Conservation (phyloP, 2,329 filamentous ascomycete species). For the Colletotrichum sojae region DNA sequence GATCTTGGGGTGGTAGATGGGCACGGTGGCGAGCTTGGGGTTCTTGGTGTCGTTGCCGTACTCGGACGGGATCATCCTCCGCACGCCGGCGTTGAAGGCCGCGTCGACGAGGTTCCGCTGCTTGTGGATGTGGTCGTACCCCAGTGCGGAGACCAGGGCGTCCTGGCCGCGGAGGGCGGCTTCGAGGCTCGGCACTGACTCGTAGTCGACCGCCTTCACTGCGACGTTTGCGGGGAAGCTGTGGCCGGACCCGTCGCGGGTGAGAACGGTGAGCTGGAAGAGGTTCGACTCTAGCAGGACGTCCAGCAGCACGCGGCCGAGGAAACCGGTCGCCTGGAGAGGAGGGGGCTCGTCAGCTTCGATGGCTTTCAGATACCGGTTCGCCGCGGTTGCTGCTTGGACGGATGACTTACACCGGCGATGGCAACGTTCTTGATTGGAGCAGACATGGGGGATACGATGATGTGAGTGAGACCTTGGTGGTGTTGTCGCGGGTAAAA, state of each 20-base stretch:
- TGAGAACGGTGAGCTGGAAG: slow-evolving; percentile 55
- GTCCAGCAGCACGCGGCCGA: slow-evolving; percentile 49
- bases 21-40: slow-evolving; percentile 41
- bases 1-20: slow-evolving; percentile 44
- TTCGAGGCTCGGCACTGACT: slow-evolving; percentile 59
- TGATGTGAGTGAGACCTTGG: not conserved
- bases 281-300: slow-evolving; percentile 49
- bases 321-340: slow-evolving; percentile 49
- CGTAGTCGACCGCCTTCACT: slow-evolving; percentile 54
- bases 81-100: slow-evolving; percentile 65
- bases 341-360: slow-evolving; percentile 8
- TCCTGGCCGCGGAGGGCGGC: slow-evolving; percentile 69
- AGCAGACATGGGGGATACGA: slow-evolving; percentile 13
- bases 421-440: slow-evolving; percentile 25
- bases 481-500: not conserved
- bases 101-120: slow-evolving; percentile 67
- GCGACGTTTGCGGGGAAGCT: slow-evolving; percentile 50
- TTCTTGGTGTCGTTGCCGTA: slow-evolving; percentile 54
- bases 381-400: not conserved
- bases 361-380: not conserved
- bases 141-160: slow-evolving; percentile 65
- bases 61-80: slow-evolving; percentile 69
- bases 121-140: slow-evolving; percentile 54
- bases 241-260: slow-evolving; percentile 57
- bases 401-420: slow-evolving; percentile 21